Conservation (phyloP, 2,329 filamentous ascomycete species). For the Cordyceps fumosorosea region DNA sequence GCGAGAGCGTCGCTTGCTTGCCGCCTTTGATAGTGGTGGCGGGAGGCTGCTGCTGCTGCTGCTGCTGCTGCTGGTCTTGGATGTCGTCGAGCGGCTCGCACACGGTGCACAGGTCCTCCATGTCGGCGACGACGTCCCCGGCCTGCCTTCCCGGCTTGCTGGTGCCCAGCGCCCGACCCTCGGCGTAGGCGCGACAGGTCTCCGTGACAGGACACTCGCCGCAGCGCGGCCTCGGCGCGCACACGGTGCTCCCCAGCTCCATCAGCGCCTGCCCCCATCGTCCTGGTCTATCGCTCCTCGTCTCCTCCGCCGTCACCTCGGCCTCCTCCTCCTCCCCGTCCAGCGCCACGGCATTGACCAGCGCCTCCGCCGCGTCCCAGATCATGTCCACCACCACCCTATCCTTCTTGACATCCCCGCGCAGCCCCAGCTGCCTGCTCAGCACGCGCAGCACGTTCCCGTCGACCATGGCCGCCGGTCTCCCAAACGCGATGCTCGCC, state of each 20-base stretch:
- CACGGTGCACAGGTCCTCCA: slow-evolving; percentile 44
- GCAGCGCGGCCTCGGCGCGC: slow-evolving; percentile 53
- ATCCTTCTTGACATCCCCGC: slow-evolving; percentile 47
- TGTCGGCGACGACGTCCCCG: slow-evolving; percentile 28
- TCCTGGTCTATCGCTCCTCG: slow-evolving; percentile 45
- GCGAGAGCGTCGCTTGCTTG: slow-evolving; percentile 28
- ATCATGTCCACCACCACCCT: slow-evolving; percentile 47
- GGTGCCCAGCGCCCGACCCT: slow-evolving; percentile 32
- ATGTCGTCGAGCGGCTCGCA: slow-evolving; percentile 35
- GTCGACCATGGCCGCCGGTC: slow-evolving; percentile 54
- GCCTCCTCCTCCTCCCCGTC: slow-evolving; percentile 16
- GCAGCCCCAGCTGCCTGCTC: slow-evolving; percentile 52
- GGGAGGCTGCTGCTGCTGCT: neutral
- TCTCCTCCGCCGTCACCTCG: slow-evolving; percentile 18
- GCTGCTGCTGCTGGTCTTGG: slow-evolving; percentile 7
- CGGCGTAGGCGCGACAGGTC: slow-evolving; percentile 45
- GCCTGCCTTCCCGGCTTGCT: slow-evolving; percentile 5
- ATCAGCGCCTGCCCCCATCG: slow-evolving; percentile 59
- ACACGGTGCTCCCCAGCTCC: slow-evolving; percentile 59
- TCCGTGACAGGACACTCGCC: slow-evolving; percentile 41
- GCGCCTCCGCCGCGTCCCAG: slow-evolving; percentile 51
- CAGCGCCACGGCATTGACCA: slow-evolving; percentile 45
- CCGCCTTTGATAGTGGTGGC: slow-evolving; percentile 13
- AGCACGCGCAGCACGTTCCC: slow-evolving; percentile 57
- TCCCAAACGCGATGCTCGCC: slow-evolving; percentile 55